A percentile compares a stretch with the other conserved stretches of the same genome.
These are phyloP conservation scores for Stephania japonica DNA, from an alignment of 164 flowering plant species.

Conservation along the genomic window DNA sequence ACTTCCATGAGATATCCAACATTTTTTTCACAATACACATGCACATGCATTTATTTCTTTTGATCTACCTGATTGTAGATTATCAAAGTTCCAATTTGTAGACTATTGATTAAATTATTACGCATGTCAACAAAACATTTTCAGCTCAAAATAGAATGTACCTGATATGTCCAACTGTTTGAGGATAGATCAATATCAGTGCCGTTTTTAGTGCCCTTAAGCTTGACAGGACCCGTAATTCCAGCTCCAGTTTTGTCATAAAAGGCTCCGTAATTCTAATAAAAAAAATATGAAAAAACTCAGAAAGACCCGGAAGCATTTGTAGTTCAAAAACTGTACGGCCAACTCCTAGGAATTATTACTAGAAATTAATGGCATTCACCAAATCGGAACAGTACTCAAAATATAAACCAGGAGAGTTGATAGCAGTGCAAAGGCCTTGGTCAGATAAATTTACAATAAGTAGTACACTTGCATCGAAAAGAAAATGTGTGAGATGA, in stretches of 20 bases:
- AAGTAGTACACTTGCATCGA: too few species aligned
- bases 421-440: not conserved
- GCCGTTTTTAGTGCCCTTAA: constrained; percentile 47
- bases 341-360: not conserved
- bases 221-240: constrained; percentile 77
- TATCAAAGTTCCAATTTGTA: not conserved
- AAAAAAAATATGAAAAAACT: too few species aligned
- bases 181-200: constrained; percentile 64
- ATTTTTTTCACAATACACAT: not conserved
- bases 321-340: not conserved
- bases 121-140: not conserved
- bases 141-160: constrained; percentile 10
- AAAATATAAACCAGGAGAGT: not conserved
- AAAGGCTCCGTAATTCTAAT: constrained; percentile 88
- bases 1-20: not conserved
- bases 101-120: not conserved
- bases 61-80: not conserved
- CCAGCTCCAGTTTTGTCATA: constrained; percentile 80
- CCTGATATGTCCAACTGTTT: constrained; percentile 89
- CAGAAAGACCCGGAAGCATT: not conserved
- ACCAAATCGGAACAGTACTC: not conserved
- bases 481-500: not conserved
- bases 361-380: not conserved
- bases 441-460: not conserved
- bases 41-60: not conserved